Evolutionary conservation across 345 rosid species (phyloP).

Genomic region (Ceriops tagal): DNA sequence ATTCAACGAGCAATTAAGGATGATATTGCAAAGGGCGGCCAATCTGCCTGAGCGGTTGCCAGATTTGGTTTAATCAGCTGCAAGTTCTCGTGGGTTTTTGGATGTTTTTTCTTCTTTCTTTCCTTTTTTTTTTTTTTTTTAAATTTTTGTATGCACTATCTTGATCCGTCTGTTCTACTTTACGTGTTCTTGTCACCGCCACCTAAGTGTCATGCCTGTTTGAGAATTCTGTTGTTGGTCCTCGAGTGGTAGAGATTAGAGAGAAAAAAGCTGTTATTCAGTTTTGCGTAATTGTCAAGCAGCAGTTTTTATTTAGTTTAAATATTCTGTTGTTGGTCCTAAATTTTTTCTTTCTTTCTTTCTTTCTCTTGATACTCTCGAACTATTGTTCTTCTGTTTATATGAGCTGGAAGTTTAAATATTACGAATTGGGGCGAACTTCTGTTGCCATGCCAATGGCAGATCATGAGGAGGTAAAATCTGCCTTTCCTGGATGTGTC

Average conservation of each 20-base stretch:
- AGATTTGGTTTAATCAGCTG: neutral
- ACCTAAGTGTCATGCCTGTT: neutral
- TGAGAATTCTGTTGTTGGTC: neutral
- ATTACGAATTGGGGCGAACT: no score
- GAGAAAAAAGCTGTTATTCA: neutral
- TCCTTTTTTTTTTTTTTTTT: neutral
- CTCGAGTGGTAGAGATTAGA: neutral
- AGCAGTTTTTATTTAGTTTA: neutral
- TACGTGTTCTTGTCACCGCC: neutral
- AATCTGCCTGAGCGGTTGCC: constrained; percentile 35
- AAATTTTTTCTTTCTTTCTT: neutral
- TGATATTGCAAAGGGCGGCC: constrained; percentile 47
- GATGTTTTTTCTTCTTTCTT: neutral
- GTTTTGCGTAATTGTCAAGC: neutral
- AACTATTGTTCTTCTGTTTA: neutral
- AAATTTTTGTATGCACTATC: neutral
- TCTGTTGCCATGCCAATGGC: neutral
- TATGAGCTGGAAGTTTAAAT: neutral
- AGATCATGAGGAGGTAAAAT: neutral
- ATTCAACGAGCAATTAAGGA: constrained; percentile 55
- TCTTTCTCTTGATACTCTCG: neutral
- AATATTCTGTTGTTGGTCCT: no score
- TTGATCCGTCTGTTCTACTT: neutral
- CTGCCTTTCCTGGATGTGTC: neutral
- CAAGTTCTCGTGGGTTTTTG: neutral